Evolutionary conservation across 768 basidiomycete genomes (phyloP).

Genomic region (Pleurotus giganteus): DNA sequence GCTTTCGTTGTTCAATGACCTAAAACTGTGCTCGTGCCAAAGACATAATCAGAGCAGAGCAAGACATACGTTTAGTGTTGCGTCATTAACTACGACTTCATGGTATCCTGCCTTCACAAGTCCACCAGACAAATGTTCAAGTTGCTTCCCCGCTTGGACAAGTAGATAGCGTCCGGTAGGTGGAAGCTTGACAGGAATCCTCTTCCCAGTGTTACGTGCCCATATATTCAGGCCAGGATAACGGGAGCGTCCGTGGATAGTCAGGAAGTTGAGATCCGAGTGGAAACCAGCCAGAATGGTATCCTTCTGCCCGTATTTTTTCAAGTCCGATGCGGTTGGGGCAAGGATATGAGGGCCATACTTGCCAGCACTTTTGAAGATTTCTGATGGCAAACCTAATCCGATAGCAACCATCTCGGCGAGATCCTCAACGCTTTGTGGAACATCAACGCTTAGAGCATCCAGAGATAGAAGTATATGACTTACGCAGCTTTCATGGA

Average conservation of each 20-base stretch:
- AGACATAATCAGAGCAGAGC: background rate
- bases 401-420: conserved; percentile 88
- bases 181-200: conserved; percentile 82
- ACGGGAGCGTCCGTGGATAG: conserved; percentile 84
- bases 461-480: background rate
- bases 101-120: conserved; percentile 92
- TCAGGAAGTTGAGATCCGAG: conserved; percentile 90
- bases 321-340: conserved; percentile 89
- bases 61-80: conserved; percentile 62
- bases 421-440: conserved; percentile 73
- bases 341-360: conserved; percentile 91
- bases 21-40: conserved; percentile 21
- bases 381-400: conserved; percentile 66
- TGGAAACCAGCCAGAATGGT: conserved; percentile 95
- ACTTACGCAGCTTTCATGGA: conserved; percentile 87
- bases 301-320: conserved; percentile 71
- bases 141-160: conserved; percentile 94
- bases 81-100: conserved; percentile 88
- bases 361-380: conserved; percentile 75
- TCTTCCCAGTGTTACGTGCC: conserved; percentile 92
- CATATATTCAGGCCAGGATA: conserved; percentile 91
- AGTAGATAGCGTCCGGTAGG: conserved; percentile 75
- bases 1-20: conserved; percentile 63
- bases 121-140: conserved; percentile 84
- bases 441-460: conserved; percentile 11